A percentile compares a stretch with the other conserved stretches of the same genome.
These are phyloP conservation scores for Wickerhamomyces sp. DNA, from an alignment of 1,139 yeast species.

Conservation along the genomic window DNA sequence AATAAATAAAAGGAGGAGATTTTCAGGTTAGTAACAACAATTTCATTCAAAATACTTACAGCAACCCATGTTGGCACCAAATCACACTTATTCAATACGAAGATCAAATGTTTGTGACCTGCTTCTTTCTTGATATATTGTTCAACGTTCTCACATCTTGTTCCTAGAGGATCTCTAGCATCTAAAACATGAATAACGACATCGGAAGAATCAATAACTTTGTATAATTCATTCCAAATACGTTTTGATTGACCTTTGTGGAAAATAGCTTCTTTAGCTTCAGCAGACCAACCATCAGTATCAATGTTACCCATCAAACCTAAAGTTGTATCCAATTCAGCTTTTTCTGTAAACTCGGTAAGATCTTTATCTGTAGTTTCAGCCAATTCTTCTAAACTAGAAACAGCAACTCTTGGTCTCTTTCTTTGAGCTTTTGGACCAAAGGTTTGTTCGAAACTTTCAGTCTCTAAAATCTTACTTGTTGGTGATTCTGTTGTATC, in stretches of 20 bases:
- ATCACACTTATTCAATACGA: conserved; percentile 95
- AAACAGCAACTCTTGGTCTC: conserved; percentile 76
- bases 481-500: conserved; percentile 69
- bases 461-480: conserved; percentile 82
- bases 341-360: conserved; percentile 62
- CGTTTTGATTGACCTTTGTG: conserved; percentile 97
- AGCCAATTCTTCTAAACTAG: conserved; percentile 81
- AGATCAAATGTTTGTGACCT: conserved; percentile 93
- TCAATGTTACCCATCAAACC: conserved; percentile 71
- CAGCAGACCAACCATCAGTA: conserved; percentile 78
- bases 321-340: conserved; percentile 65
- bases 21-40: conserved; percentile 9
- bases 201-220: conserved; percentile 95
- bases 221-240: conserved; percentile 96
- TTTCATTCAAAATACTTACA: conserved; percentile 56
- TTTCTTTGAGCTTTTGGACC: conserved; percentile 96
- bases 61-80: conserved; percentile 99
- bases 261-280: conserved; percentile 93
- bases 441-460: conserved; percentile 73
- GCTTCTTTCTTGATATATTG: conserved; percentile 90
- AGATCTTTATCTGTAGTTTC: conserved; percentile 53
- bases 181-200: conserved; percentile 94
- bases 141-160: conserved; percentile 90
- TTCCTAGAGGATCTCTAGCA: conserved; percentile 96
- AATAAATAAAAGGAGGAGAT: conserved; percentile 10